Conservation (phyloP, 2,329 filamentous ascomycete genomes). For the Scytalidium sp. region DNA sequence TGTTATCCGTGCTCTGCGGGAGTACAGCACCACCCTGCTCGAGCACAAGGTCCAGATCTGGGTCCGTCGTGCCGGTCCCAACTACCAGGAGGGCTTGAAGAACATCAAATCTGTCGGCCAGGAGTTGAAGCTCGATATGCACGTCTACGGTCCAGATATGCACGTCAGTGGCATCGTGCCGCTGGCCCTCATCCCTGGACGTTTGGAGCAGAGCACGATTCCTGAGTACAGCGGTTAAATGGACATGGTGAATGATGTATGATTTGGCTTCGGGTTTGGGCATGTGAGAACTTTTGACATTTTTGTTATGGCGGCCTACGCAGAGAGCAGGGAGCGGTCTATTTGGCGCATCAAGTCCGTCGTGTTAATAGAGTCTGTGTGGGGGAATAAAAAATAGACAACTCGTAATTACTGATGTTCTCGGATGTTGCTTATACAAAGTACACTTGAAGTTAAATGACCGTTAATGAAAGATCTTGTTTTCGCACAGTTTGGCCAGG, state of each 20-base stretch:
- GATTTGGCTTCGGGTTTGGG: slow-evolving; percentile 6
- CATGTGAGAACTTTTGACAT: slow-evolving; percentile 13
- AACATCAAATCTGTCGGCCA: slow-evolving; percentile 98
- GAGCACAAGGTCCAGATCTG: slow-evolving; percentile 99
- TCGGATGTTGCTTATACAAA: neutral
- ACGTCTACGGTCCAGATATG: slow-evolving; percentile 79
- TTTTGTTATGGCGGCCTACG: slow-evolving; percentile 14
- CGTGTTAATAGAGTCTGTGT: slow-evolving; percentile 19
- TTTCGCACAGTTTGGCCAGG: too few relatives aligned
- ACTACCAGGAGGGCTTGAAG: slow-evolving; percentile 99
- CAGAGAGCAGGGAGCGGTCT: neutral
- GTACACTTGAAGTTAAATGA: too few relatives aligned
- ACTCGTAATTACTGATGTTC: slow-evolving; percentile 21
- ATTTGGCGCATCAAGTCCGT: slow-evolving; percentile 18
- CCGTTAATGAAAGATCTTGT: too few relatives aligned
- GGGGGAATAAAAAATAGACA: slow-evolving; percentile 28
- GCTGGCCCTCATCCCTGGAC: slow-evolving; percentile 71
- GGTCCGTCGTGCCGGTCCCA: slow-evolving; percentile 86
- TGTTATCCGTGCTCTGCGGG: slow-evolving; percentile 92
- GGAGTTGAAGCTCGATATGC: slow-evolving; percentile 94
- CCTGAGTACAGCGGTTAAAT: slow-evolving; percentile 49
- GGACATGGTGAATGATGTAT: slow-evolving; percentile 7
- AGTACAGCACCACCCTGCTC: slow-evolving; percentile 78
- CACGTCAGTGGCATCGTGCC: slow-evolving; percentile 95
- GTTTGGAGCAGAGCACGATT: slow-evolving; percentile 58